These are phyloP conservation scores for Tritrichomonas musculus DNA, from an alignment of 208 protist species.

Conservation along the genomic window DNA sequence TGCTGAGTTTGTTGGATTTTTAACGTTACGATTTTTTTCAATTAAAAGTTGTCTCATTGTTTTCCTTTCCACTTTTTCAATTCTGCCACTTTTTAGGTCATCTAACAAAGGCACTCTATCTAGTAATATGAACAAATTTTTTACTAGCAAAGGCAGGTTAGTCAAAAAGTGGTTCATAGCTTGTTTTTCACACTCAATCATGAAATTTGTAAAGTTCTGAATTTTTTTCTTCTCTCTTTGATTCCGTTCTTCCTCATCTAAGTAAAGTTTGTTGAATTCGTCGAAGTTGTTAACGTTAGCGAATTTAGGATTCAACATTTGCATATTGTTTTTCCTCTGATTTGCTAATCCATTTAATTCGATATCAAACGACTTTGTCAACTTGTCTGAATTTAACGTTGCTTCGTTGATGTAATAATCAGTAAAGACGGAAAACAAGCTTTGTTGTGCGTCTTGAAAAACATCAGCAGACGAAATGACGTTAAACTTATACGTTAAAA, in stretches of 20 bases:
- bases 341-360: not conserved
- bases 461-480: not conserved
- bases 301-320: not conserved
- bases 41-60: not conserved
- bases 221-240: not conserved
- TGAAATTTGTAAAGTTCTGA: not conserved
- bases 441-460: too few species aligned
- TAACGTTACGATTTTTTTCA: not conserved
- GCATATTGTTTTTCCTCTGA: not conserved
- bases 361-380: not conserved
- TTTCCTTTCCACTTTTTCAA: not conserved
- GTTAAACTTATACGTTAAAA: not conserved
- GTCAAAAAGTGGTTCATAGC: not conserved
- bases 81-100: not conserved
- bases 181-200: not conserved
- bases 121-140: not conserved
- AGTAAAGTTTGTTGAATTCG: not conserved
- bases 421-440: not conserved
- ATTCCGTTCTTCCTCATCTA: not conserved
- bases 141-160: not conserved
- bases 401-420: not conserved
- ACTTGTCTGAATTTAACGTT: not conserved
- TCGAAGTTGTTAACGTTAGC: not conserved
- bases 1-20: too few species aligned
- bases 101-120: not conserved